phyloP scores from a whole-genome alignment of 1,284 basidiomycete species.

The Moniliophthora roreri region DNA sequence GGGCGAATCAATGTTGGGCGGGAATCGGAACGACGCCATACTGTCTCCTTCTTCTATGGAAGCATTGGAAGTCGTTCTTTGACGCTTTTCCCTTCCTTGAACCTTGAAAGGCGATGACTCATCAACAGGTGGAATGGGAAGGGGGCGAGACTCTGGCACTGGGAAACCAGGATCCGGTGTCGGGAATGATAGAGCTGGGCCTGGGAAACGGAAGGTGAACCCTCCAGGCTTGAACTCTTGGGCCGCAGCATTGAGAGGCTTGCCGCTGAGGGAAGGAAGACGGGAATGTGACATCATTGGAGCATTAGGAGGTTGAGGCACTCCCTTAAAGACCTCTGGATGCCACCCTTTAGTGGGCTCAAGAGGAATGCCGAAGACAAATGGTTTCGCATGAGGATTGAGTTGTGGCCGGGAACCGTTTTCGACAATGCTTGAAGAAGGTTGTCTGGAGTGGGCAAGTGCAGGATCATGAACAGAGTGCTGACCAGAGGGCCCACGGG shows the following conservation, averaged over 20 bases:
- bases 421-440: slow-evolving; percentile 30
- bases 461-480: slow-evolving; percentile 62
- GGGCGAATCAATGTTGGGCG: slow-evolving; percentile 50
- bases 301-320: slow-evolving; percentile 32
- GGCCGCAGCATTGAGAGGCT: slow-evolving; percentile 71
- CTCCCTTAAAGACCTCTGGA: slow-evolving; percentile 4
- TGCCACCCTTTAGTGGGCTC: slow-evolving; percentile 21
- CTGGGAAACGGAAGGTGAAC: slow-evolving; percentile 73
- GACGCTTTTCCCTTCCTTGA: slow-evolving; percentile 79
- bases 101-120: slow-evolving; percentile 28
- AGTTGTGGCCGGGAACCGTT: slow-evolving; percentile 30
- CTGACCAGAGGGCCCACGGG: slow-evolving; percentile 60
- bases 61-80: slow-evolving; percentile 46
- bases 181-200: slow-evolving; percentile 17
- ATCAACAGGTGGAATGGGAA: slow-evolving; percentile 18
- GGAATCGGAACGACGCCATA: slow-evolving; percentile 77
- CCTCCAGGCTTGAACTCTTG: slow-evolving; percentile 75
- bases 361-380: slow-evolving; percentile 61
- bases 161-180: slow-evolving; percentile 24
- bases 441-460: slow-evolving; percentile 59
- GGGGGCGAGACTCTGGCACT: slow-evolving; percentile 22
- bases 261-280: slow-evolving; percentile 54
- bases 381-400: slow-evolving; percentile 79
- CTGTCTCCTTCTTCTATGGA: slow-evolving; percentile 50
- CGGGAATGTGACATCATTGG: slow-evolving; percentile 50